These are phyloP conservation scores for Scutellaria barbata DNA, from an alignment of 257 asterid species.

Conservation along the genomic window DNA sequence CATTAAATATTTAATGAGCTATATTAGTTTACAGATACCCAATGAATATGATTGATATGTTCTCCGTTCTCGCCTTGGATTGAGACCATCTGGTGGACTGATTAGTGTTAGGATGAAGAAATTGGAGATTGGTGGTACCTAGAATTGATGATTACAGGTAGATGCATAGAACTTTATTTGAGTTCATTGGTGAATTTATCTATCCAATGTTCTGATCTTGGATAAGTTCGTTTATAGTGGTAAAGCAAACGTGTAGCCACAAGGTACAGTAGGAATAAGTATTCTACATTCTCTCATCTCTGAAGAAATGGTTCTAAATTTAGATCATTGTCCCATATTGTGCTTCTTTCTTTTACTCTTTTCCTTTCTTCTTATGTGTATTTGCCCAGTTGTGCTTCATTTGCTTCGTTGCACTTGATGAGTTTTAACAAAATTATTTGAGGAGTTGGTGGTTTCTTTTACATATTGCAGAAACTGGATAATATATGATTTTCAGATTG, in stretches of 20 bases:
- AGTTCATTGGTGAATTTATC: not conserved
- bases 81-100: not conserved
- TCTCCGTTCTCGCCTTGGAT: not conserved
- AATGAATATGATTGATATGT: not conserved
- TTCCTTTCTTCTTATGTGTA: not conserved
- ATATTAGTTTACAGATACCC: not conserved
- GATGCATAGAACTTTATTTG: not conserved
- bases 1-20: not conserved
- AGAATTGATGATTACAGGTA: not conserved
- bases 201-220: not conserved
- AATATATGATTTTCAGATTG: not conserved
- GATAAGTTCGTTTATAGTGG: slow-evolving; percentile 5
- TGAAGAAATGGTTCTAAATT: too few relatives aligned
- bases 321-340: not conserved
- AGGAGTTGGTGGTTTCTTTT: slow-evolving; percentile 27
- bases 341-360: not conserved
- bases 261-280: too few relatives aligned
- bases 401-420: slow-evolving; percentile 11
- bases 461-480: slow-evolving; percentile 16
- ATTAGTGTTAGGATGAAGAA: not conserved
- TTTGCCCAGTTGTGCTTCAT: not conserved
- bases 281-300: too few relatives aligned
- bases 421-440: slow-evolving; percentile 3
- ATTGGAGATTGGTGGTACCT: not conserved
- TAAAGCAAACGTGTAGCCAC: not conserved